These are phyloP conservation scores for Nothomitra cinnamomea DNA, from an alignment of 2,329 filamentous ascomycete genomes.

Conservation along the genomic window DNA sequence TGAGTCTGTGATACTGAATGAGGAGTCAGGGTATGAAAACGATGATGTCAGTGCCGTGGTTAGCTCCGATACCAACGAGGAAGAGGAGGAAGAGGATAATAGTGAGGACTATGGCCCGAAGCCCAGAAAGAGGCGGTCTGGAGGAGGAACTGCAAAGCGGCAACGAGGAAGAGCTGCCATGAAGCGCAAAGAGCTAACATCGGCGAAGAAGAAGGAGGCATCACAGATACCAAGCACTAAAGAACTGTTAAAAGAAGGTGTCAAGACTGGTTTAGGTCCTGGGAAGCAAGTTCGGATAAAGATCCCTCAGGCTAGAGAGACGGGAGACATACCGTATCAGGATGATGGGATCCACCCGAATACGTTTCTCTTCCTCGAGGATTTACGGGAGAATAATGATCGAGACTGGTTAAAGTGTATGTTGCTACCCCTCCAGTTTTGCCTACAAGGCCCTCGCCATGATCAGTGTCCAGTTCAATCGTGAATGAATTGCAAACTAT, in stretches of 20 bases:
- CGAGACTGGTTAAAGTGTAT: slow-evolving; percentile 46
- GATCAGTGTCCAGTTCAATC: background rate
- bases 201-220: slow-evolving; percentile 17
- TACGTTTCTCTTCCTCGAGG: slow-evolving; percentile 41
- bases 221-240: slow-evolving; percentile 9
- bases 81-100: slow-evolving; percentile 17
- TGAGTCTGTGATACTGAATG: slow-evolving; percentile 18
- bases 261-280: slow-evolving; percentile 36
- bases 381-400: slow-evolving; percentile 43
- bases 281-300: slow-evolving; percentile 44
- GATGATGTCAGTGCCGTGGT: slow-evolving; percentile 14
- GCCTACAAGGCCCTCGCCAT: background rate
- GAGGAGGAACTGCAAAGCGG: slow-evolving; percentile 12
- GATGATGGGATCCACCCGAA: slow-evolving; percentile 45
- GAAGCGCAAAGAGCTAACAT: slow-evolving; percentile 8
- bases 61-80: background rate
- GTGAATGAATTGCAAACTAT: background rate
- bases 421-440: slow-evolving; percentile 8
- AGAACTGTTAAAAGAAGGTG: slow-evolving; percentile 39
- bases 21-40: slow-evolving; percentile 26
- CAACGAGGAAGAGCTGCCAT: slow-evolving; percentile 7
- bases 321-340: slow-evolving; percentile 39
- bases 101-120: slow-evolving; percentile 16
- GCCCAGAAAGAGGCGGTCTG: slow-evolving; percentile 9
- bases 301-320: slow-evolving; percentile 43